Evolutionary conservation across 352 stramenopile species (phyloP).

Genomic region (Globisporangium irregulare): DNA sequence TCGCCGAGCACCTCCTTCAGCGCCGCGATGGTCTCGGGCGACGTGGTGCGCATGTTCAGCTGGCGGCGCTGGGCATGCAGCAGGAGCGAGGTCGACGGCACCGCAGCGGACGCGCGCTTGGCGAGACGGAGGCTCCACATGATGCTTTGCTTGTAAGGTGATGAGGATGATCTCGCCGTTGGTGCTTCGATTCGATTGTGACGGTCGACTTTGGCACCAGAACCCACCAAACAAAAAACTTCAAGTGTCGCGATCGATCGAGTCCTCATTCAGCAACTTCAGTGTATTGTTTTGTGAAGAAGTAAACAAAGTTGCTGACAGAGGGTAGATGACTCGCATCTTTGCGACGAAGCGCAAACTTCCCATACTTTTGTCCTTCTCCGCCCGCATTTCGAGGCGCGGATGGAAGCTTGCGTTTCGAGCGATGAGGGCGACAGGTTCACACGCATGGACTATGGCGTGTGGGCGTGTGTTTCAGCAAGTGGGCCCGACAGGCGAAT

Average conservation of each 20-base stretch:
- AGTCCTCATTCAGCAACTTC: conserved; percentile 1
- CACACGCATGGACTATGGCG: background rate
- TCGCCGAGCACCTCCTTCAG: conserved; percentile 62
- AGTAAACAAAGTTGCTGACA: background rate
- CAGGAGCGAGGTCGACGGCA: background rate
- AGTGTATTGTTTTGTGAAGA: background rate
- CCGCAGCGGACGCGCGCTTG: background rate
- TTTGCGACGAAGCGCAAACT: background rate
- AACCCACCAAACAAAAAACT: background rate
- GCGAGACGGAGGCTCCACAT: conserved; percentile 19
- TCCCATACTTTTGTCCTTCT: background rate
- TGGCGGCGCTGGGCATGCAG: background rate
- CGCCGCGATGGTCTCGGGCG: conserved; percentile 45
- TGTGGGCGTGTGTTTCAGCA: background rate
- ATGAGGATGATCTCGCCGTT: conserved; percentile 6
- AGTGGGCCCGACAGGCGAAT: background rate
- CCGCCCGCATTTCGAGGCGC: background rate
- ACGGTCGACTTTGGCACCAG: background rate
- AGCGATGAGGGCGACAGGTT: conserved; percentile 2
- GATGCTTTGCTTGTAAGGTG: background rate
- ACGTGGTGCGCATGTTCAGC: conserved; percentile 33
- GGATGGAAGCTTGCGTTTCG: conserved; percentile 3
- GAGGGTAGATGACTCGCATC: conserved; percentile 1
- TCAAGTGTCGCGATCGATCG: conserved; percentile 6
- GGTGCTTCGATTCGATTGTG: conserved; percentile 16